These are phyloP conservation scores for Gaertneriomyces semiglobifer DNA, from an alignment of 192 early-diverging fungal genomes.

Conservation along the genomic window DNA sequence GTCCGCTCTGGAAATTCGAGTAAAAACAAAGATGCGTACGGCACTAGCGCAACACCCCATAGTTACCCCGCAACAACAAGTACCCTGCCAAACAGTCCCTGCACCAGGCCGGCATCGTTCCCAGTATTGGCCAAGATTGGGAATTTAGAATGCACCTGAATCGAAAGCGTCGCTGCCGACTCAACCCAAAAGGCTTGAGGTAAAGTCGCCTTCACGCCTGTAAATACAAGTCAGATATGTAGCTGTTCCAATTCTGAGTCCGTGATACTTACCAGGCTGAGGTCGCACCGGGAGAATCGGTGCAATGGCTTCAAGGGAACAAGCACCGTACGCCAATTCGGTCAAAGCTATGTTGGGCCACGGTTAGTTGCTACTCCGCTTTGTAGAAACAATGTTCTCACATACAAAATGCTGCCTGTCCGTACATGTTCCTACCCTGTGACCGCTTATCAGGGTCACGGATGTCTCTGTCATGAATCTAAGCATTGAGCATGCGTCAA, in stretches of 20 bases:
- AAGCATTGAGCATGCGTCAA: not conserved
- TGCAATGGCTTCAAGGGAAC: not conserved
- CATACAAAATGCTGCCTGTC: slow-evolving; percentile 20
- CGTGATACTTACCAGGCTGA: not conserved
- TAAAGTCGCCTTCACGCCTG: slow-evolving; percentile 1
- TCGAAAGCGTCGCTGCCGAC: slow-evolving; percentile 20
- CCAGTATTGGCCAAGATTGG: slow-evolving; percentile 22
- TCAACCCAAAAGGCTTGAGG: slow-evolving; percentile 31
- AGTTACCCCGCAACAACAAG: slow-evolving; percentile 24
- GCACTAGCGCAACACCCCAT: not conserved
- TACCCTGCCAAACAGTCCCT: slow-evolving; percentile 18
- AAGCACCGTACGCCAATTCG: slow-evolving; percentile 19
- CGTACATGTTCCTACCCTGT: slow-evolving; percentile 6
- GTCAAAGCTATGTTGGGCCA: slow-evolving; percentile 19
- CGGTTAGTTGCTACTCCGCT: slow-evolving; percentile 2
- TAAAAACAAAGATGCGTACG: no score
- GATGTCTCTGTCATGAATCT: slow-evolving; percentile 40
- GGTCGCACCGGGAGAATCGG: slow-evolving; percentile 18
- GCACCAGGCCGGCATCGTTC: not conserved
- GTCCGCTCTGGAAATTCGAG: no score
- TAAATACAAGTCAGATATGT: not conserved
- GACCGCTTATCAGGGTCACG: slow-evolving; percentile 1
- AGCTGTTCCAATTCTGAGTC: not conserved
- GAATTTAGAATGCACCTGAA: slow-evolving; percentile 18
- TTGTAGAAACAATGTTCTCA: slow-evolving; percentile 2